A percentile compares a stretch with the other conserved stretches of the same genome.
Evolutionary conservation across 1,284 basidiomycete species (phyloP).

Genomic region (Fomitiporia mediterranea): DNA sequence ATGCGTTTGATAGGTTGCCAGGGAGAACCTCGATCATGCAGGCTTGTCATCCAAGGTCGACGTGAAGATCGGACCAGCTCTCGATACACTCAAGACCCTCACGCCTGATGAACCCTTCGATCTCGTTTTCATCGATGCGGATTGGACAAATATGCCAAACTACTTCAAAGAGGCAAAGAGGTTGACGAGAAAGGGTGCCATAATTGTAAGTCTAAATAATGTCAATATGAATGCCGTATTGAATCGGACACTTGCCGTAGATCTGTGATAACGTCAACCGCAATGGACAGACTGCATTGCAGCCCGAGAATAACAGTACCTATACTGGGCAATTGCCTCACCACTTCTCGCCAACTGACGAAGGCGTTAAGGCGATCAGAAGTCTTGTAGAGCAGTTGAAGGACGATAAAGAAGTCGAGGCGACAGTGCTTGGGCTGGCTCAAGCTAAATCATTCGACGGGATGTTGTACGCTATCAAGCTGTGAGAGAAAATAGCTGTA

Average conservation of each 20-base stretch:
- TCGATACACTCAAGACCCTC: constrained; percentile 24
- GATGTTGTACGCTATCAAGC: constrained; percentile 46
- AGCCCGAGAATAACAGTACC: constrained; percentile 36
- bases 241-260: constrained; percentile 26
- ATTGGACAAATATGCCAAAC: constrained; percentile 24
- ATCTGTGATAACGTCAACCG: constrained; percentile 61
- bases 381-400: constrained; percentile 44
- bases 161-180: constrained; percentile 28
- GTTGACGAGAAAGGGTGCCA: constrained; percentile 24
- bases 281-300: constrained; percentile 39
- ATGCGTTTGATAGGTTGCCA: constrained; percentile 24
- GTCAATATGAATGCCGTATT: not conserved
- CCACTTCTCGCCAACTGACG: too few species aligned
- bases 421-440: constrained; percentile 54
- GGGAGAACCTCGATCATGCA: constrained; percentile 26
- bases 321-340: too few species aligned
- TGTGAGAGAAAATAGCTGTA: constrained; percentile 21
- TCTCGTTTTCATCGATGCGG: constrained; percentile 31
- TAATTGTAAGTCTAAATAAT: constrained; percentile 23
- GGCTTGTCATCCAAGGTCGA: constrained; percentile 24
- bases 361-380: constrained; percentile 43
- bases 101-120: constrained; percentile 26
- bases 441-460: constrained; percentile 62
- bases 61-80: constrained; percentile 27
- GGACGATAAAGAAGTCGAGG: constrained; percentile 50